These are phyloP conservation scores for Leucoagaricus sp. DNA, from an alignment of 1,284 basidiomycete species.

Conservation along the genomic window DNA sequence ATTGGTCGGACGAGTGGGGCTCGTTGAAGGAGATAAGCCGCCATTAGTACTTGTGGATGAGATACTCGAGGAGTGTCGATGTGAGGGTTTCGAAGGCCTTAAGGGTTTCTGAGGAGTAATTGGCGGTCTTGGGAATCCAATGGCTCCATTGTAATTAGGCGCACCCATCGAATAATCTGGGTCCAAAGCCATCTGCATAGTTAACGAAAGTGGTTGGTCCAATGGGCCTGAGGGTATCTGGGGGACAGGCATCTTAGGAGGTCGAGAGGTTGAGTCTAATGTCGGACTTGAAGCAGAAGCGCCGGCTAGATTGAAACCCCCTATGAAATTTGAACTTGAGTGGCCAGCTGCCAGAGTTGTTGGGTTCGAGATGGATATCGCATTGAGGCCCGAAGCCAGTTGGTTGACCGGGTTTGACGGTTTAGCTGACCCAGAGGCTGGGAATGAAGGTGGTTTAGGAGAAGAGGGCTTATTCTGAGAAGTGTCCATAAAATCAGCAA, in stretches of 20 bases:
- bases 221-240: slow-evolving; percentile 22
- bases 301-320: slow-evolving; percentile 38
- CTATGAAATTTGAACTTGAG: slow-evolving; percentile 33
- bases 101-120: slow-evolving; percentile 17
- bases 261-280: slow-evolving; percentile 20
- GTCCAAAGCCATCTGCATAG: slow-evolving; percentile 58
- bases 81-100: no score
- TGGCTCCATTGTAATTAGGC: slow-evolving; percentile 17
- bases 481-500: not conserved
- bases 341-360: slow-evolving; percentile 16
- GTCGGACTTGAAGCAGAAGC: slow-evolving; percentile 17
- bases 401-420: slow-evolving; percentile 27
- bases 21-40: slow-evolving; percentile 22
- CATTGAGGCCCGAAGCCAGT: slow-evolving; percentile 40
- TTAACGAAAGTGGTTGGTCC: slow-evolving; percentile 52
- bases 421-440: not conserved
- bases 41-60: slow-evolving; percentile 5
- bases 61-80: slow-evolving; percentile 12
- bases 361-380: slow-evolving; percentile 27
- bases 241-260: slow-evolving; percentile 44
- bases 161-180: slow-evolving; percentile 22
- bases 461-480: not conserved
- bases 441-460: slow-evolving; percentile 15
- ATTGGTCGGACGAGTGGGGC: slow-evolving; percentile 18
- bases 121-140: slow-evolving; percentile 16